phyloP scores from a whole-genome alignment of 257 asterid species.

The Fraxinus anomala region DNA sequence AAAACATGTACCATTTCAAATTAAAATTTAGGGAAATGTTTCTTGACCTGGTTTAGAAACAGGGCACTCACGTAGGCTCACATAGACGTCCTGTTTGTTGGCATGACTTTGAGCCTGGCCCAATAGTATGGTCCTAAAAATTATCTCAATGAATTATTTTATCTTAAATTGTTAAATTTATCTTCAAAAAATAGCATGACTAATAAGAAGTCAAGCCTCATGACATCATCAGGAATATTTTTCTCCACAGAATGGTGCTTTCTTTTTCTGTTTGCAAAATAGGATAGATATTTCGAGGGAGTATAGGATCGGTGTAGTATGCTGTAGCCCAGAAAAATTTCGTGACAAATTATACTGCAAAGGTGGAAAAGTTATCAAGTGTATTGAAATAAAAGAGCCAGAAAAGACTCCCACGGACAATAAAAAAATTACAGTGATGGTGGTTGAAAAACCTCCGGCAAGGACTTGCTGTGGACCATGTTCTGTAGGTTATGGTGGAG shows the following conservation, averaged over 20 bases:
- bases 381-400: no score
- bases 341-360: background rate
- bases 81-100: no score
- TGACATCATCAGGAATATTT: conserved; percentile 19
- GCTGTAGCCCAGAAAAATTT: conserved; percentile 77
- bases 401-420: no score
- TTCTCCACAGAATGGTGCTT: background rate
- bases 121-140: no score
- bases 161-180: background rate
- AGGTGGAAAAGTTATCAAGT: background rate
- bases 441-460: conserved; percentile 13
- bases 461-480: conserved; percentile 38
- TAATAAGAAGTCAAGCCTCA: background rate
- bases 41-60: no score
- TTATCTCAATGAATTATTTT: background rate
- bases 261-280: background rate
- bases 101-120: no score
- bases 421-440: no score
- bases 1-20: no score
- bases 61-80: no score
- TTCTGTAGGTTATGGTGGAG: conserved; percentile 32
- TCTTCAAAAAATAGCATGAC: background rate
- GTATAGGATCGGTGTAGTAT: conserved; percentile 48
- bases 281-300: background rate
- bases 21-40: no score